Base-by-base conservation (phyloP, 371 early-diverging fungal genomes). In the Entomophthora muscae region DNA sequence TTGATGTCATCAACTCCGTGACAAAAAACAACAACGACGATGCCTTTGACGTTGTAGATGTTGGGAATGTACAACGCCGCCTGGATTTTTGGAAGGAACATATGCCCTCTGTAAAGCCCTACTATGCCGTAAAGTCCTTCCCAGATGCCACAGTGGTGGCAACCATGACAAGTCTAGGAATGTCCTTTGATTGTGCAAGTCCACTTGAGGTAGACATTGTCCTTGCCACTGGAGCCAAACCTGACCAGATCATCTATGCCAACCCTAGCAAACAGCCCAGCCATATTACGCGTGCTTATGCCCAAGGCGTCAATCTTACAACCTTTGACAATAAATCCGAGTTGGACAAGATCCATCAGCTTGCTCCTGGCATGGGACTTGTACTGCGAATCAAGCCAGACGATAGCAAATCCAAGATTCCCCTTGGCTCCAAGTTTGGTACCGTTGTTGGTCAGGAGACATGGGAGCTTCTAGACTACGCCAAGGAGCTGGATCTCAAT, bases 291-390 rank as follows among this genome's bases (percentile, higher is more conserved):
- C 91, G 79, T 68, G 93, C 96, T 12, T 73, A 75, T 27, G 75
- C 77, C 57, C 78, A 83, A 58, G 82, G 83, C 66, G 91, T 98
- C 27, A 72, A 74, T 64, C 82, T 89, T 80, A 91, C 95, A 91
- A 98, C 98, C 27, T 98, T 98, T 73, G 98, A 98, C 76, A 98
- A 96, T 73, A 84, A 84, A 1, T 95, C 96, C 72, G 98, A 98
- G 73, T 83, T 98, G 31, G 76, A 82, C 78, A 98, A 98, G 81
- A 84, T 96, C 67, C 84, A 89, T 73, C 75, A 73, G 61, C 69
- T 76, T 64, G 81, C 84, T 68, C 94, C 93, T 63, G 77, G 83
- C 57, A 93, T 95, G 29, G 79, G 87, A 67, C 74, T 93, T 63
- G 87, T 96, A 22, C 76, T 98, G 59, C 93, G 98, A 63, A 55